phyloP scores from a whole-genome alignment of 169 alveolate species.

The Cryptosporidium ubiquitum region DNA sequence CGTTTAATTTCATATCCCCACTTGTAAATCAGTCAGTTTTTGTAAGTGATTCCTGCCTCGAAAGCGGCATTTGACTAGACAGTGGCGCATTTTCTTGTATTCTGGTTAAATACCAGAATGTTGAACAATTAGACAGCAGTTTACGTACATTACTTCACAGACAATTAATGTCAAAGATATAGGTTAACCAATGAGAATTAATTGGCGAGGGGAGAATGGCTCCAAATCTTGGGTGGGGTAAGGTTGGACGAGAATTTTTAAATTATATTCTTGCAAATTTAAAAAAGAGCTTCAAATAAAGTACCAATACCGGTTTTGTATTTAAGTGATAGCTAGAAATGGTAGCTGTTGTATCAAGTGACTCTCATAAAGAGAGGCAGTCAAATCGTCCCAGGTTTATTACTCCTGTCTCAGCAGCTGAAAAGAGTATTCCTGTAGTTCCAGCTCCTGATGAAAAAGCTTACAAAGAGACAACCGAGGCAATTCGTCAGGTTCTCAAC shows the following conservation, averaged over 20 bases:
- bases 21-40: neutral
- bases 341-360: conserved; percentile 67
- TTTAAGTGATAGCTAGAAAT: conserved; percentile 20
- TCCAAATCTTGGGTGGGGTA: conserved; percentile 27
- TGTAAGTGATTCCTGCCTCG: neutral
- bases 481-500: conserved; percentile 52
- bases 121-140: neutral
- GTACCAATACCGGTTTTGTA: conserved; percentile 1
- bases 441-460: conserved; percentile 73
- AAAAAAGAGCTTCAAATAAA: neutral
- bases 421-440: conserved; percentile 68
- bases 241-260: neutral
- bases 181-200: neutral
- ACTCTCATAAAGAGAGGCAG: conserved; percentile 54
- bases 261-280: neutral
- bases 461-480: conserved; percentile 60
- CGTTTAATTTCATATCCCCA: neutral
- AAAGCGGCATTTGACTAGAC: conserved; percentile 21
- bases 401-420: conserved; percentile 74
- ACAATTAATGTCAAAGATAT: conserved; percentile 14
- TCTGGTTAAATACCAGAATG: neutral
- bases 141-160: neutral
- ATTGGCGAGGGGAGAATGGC: conserved; percentile 7
- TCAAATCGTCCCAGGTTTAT: conserved; percentile 55
- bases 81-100: neutral